phyloP scores from a whole-genome alignment of 352 stramenopile genomes.

The Pythium vanterpoolii region DNA sequence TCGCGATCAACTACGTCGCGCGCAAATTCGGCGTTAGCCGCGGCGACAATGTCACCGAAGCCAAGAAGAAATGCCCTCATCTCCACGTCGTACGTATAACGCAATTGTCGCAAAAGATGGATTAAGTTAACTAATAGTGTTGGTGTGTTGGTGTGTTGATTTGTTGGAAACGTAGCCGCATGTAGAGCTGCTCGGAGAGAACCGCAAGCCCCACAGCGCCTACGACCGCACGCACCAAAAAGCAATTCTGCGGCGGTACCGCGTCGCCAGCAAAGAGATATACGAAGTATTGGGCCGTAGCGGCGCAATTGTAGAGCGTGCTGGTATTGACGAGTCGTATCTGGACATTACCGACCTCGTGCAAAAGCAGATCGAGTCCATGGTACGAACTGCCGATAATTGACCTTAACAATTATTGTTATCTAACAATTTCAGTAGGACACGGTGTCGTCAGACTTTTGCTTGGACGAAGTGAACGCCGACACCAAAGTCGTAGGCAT shows the following conservation, averaged over 20 bases:
- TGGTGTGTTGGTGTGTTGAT: not conserved
- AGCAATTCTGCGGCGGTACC: constrained; percentile 75
- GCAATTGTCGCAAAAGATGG: not conserved
- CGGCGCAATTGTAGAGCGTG: constrained; percentile 62
- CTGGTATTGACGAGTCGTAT: constrained; percentile 81
- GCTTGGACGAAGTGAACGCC: constrained; percentile 41
- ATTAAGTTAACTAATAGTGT: not conserved
- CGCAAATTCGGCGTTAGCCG: constrained; percentile 65
- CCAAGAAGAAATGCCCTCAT: constrained; percentile 68
- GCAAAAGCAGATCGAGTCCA: constrained; percentile 41
- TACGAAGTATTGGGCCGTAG: constrained; percentile 57
- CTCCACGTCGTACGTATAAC: constrained; percentile 62
- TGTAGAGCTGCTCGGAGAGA: constrained; percentile 80
- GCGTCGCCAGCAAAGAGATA: constrained; percentile 73
- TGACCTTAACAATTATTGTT: not conserved
- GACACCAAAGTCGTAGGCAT: constrained; percentile 79
- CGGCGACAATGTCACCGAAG: constrained; percentile 58
- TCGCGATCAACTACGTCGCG: constrained; percentile 83
- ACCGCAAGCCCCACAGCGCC: constrained; percentile 48
- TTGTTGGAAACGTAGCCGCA: constrained; percentile 45
- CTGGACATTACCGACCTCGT: constrained; percentile 75
- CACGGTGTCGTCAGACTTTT: constrained; percentile 57
- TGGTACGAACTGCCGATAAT: constrained; percentile 25
- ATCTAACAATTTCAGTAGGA: constrained; percentile 22
- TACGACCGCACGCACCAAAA: constrained; percentile 82